Evolutionary conservation across 345 rosid genomes (phyloP).

Genomic region (Lumnitzera littorea): DNA sequence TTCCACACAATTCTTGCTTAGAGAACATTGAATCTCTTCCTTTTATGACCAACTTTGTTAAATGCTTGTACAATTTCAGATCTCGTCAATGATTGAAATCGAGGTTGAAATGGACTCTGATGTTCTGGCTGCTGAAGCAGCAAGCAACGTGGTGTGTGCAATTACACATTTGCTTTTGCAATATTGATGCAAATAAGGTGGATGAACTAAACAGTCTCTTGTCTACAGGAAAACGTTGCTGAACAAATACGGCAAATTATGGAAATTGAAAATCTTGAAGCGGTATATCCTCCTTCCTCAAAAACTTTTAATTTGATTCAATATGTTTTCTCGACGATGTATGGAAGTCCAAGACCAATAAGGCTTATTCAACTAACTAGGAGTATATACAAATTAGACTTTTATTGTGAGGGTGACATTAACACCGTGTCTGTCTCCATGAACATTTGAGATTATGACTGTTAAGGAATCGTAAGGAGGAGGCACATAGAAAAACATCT

Average conservation of each 20-base stretch:
- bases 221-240: constrained; percentile 61
- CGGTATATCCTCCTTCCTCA: constrained; percentile 34
- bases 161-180: constrained; percentile 5
- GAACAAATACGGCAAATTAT: constrained; percentile 82
- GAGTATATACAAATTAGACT: background rate
- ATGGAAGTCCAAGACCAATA: background rate
- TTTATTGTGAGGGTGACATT: too few species aligned
- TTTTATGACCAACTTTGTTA: constrained; percentile 1
- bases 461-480: too few species aligned
- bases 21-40: constrained; percentile 4
- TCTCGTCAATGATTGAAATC: constrained; percentile 96
- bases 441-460: too few species aligned
- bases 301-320: background rate
- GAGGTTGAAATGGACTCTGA: constrained; percentile 92
- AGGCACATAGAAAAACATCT: too few species aligned
- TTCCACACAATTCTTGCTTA: background rate
- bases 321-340: background rate
- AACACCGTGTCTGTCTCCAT: too few species aligned
- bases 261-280: constrained; percentile 97
- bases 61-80: constrained; percentile 29
- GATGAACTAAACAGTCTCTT: constrained; percentile 8
- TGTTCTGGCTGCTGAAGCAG: constrained; percentile 96
- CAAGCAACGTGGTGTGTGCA: constrained; percentile 53
- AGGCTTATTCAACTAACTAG: background rate
- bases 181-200: background rate